Conservation (phyloP, 495 filamentous ascomycete genomes). For the Polyplosphaeria fusca region DNA sequence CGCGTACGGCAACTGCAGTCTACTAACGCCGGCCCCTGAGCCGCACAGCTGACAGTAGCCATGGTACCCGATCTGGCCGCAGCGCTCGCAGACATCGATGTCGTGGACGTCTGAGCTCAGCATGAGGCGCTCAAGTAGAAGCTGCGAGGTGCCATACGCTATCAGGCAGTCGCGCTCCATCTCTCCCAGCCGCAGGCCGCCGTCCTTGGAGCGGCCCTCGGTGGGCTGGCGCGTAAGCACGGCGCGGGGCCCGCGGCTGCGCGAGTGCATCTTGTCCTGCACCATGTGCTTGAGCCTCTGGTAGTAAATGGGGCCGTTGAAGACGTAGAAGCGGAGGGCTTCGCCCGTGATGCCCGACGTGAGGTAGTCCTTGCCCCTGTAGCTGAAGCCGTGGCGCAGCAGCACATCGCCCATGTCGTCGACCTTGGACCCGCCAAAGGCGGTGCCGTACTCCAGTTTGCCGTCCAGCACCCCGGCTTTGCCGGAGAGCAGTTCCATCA, state of each 20-base stretch:
- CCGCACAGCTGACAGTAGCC: constrained; percentile 91
- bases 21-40: constrained; percentile 71
- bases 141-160: constrained; percentile 79
- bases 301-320: constrained; percentile 98
- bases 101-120: constrained; percentile 82
- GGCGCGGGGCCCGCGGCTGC: constrained; percentile 81
- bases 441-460: constrained; percentile 83
- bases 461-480: constrained; percentile 88
- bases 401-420: constrained; percentile 84
- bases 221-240: constrained; percentile 95
- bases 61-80: constrained; percentile 90
- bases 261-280: constrained; percentile 98
- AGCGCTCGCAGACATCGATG: constrained; percentile 87
- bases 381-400: constrained; percentile 85
- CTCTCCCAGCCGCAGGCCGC: constrained; percentile 90
- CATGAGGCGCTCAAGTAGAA: constrained; percentile 94
- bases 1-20: constrained; percentile 98
- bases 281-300: constrained; percentile 99
- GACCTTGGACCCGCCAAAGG: constrained; percentile 89
- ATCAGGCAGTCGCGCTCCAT: constrained; percentile 99
- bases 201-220: constrained; percentile 88
- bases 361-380: constrained; percentile 93
- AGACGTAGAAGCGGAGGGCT: constrained; percentile 89
- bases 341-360: constrained; percentile 95
- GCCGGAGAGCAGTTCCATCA: constrained; percentile 90